phyloP scores from a whole-genome alignment of 106 monocot species.

The Allium sativum region DNA sequence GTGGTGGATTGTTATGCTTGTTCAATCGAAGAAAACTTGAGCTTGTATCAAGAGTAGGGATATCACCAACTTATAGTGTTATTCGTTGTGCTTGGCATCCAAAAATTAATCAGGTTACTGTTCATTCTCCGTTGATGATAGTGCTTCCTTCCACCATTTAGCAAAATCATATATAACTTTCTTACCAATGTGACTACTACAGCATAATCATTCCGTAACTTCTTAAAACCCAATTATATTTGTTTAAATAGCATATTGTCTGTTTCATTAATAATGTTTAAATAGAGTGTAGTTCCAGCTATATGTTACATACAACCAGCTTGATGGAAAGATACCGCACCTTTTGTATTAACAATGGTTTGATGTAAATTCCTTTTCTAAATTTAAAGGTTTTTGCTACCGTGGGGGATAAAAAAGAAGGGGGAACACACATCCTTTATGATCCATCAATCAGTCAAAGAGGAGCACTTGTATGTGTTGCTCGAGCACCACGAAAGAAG shows the following conservation, averaged over 20 bases:
- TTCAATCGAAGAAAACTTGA: slow-evolving; percentile 91
- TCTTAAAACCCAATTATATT: too few relatives aligned
- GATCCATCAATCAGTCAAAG: slow-evolving; percentile 87
- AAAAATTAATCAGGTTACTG: slow-evolving; percentile 63
- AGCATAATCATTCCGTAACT: too few relatives aligned
- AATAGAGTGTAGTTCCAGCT: too few relatives aligned
- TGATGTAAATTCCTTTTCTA: slow-evolving; percentile 1
- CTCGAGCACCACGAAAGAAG: slow-evolving; percentile 72
- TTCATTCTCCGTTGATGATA: not conserved
- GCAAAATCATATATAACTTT: too few relatives aligned
- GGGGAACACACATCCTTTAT: slow-evolving; percentile 85
- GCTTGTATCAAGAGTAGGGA: slow-evolving; percentile 70
- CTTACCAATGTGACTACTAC: too few relatives aligned
- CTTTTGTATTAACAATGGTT: not conserved
- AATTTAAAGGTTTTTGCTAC: slow-evolving; percentile 72
- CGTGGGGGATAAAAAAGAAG: slow-evolving; percentile 90
- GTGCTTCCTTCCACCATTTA: too few relatives aligned
- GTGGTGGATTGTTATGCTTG: slow-evolving; percentile 75
- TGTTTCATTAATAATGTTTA: too few relatives aligned
- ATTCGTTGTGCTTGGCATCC: slow-evolving; percentile 91
- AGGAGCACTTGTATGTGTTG: slow-evolving; percentile 94
- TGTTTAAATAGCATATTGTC: too few relatives aligned
- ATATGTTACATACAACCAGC: too few relatives aligned
- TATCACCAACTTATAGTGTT: slow-evolving; percentile 72
- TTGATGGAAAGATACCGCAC: too few relatives aligned